These are phyloP conservation scores for Pulveroboletus sp. DNA, from an alignment of 768 basidiomycete species.

Conservation along the genomic window DNA sequence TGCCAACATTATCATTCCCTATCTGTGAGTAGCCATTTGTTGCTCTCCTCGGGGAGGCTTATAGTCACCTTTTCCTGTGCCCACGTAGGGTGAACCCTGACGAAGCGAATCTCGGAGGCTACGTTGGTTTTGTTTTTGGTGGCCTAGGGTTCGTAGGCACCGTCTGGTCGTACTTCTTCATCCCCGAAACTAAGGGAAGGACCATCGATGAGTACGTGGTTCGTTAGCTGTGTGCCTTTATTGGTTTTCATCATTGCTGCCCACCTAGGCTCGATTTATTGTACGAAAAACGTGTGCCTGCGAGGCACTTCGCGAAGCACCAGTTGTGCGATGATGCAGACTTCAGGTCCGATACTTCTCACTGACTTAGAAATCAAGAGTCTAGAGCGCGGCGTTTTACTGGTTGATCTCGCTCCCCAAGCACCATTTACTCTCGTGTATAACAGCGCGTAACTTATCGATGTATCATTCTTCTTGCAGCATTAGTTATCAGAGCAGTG, in stretches of 20 bases:
- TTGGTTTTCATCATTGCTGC: neutral
- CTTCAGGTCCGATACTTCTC: too few relatives aligned
- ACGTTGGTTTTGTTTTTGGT: slow-evolving; percentile 31
- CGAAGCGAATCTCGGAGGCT: slow-evolving; percentile 26
- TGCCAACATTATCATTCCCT: slow-evolving; percentile 25
- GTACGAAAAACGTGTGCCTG: slow-evolving; percentile 30
- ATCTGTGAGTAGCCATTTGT: slow-evolving; percentile 18
- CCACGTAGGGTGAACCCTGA: slow-evolving; percentile 25
- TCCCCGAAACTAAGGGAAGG: slow-evolving; percentile 25
- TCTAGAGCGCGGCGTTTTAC: too few relatives aligned
- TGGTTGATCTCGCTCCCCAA: too few relatives aligned
- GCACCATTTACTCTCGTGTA: too few relatives aligned
- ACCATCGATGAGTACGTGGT: slow-evolving; percentile 29
- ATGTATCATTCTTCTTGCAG: too few relatives aligned
- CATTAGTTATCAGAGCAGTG: too few relatives aligned
- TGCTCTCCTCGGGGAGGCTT: too few relatives aligned
- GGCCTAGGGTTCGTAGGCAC: slow-evolving; percentile 20
- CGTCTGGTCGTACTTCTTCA: slow-evolving; percentile 27
- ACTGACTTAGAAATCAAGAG: too few relatives aligned
- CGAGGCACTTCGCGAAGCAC: slow-evolving; percentile 23
- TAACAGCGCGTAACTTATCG: too few relatives aligned
- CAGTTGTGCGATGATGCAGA: slow-evolving; percentile 12
- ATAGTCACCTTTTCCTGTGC: too few relatives aligned
- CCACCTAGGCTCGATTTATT: slow-evolving; percentile 26
- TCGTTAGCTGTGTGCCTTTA: neutral